phyloP scores from a whole-genome alignment of 306 rosid genomes.

The Cucumis melo region DNA sequence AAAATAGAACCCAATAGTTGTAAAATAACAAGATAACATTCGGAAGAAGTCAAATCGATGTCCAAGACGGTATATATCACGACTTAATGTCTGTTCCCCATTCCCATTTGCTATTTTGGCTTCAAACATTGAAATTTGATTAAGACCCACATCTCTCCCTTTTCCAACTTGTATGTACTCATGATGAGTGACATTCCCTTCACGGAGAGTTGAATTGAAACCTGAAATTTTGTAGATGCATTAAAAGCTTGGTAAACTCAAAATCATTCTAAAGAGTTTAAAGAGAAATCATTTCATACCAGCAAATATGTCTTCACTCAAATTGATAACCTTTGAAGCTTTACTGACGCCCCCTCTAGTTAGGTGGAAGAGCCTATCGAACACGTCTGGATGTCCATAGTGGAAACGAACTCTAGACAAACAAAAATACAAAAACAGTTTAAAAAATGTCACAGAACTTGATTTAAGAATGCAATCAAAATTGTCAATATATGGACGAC shows the following conservation, averaged over 20 bases:
- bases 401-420: conserved; percentile 85
- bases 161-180: conserved; percentile 98
- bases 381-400: conserved; percentile 98
- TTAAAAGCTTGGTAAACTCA: neutral
- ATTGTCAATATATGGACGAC: neutral
- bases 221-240: conserved; percentile 29
- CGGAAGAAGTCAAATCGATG: conserved; percentile 96
- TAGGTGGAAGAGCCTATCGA: conserved; percentile 92
- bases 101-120: conserved; percentile 98
- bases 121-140: conserved; percentile 97
- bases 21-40: conserved; percentile 90
- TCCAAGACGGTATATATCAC: conserved; percentile 93
- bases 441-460: neutral
- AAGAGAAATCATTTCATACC: conserved; percentile 30
- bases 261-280: neutral
- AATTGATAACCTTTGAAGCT: conserved; percentile 92
- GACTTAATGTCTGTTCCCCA: conserved; percentile 92
- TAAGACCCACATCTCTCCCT: conserved; percentile 98
- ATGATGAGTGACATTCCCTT: conserved; percentile 97
- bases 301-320: conserved; percentile 98
- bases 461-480: neutral
- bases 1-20: conserved; percentile 90
- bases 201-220: conserved; percentile 93
- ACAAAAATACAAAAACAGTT: neutral
- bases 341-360: conserved; percentile 94